Evolutionary conservation across 2,329 filamentous ascomycete species (phyloP), one percentile per base, ranked within the genome.

Genomic region (Microdochium nivale): DNA sequence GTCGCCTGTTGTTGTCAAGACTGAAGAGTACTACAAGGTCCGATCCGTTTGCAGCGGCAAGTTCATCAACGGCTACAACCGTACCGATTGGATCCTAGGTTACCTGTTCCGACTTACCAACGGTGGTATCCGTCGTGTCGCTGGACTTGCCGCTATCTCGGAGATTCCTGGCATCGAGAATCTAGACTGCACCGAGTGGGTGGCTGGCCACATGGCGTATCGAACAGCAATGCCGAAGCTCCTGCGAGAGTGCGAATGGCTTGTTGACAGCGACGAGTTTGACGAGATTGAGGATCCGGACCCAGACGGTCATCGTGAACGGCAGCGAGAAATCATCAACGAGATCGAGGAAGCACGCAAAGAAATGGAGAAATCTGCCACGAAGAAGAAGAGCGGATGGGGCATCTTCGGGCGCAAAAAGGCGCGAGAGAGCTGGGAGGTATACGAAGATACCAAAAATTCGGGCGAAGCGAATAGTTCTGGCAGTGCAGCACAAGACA

Each of bases 241-340:
- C 19, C 76, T 99, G 49, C 83, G 89, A 55, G 86, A 92, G 65
- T 89, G 91, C 33, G 94, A 91, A 16, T 99, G 91, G 90, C 73
- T 86, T 50, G 88, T 97, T 3, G 86, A 96, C 62, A 91, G 86
- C 57, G 90, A 96, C 60, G 92, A 97, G 65, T 99, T 97, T 64
- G 85, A 81, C 1, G 94, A 99, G 69, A 97, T 99, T 54, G 94
- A 97, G 65, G 94, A 99, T 59, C 90, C 94, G 0, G 94, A 99
- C 62, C 94, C 94, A 0, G 94, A 97, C 0, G 92, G 95, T 59
- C 92, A 97, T 69, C 79, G 82, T 49, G 79, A 90, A 65, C 79
- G 91, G 48, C 94, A 99, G 68, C 80, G 90, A 52, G 92, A 97
- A 68, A 80, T 99, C 43, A 96, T 99, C 65, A 90, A 87, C 60